Conservation (phyloP, 2,329 filamentous ascomycete species). For the Xylaria sp. region DNA sequence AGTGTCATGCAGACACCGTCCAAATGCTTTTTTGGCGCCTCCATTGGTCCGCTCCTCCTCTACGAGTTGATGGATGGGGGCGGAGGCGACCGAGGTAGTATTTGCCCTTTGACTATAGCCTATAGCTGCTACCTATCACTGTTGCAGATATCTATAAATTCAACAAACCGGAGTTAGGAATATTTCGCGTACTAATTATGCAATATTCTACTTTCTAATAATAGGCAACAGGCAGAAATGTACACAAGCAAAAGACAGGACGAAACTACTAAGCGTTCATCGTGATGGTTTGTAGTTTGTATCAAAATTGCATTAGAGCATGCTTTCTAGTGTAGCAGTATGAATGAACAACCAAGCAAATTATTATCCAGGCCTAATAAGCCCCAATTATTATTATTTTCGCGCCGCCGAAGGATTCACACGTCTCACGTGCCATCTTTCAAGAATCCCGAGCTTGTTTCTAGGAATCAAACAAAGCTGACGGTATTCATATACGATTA, state of each 20-base stretch:
- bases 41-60: conserved; percentile 19
- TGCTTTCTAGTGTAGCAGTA: conserved; percentile 9
- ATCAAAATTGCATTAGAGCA: neutral
- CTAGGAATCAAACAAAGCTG: conserved; percentile 4
- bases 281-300: neutral
- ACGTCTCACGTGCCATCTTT: conserved; percentile 9
- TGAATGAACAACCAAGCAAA: conserved; percentile 4
- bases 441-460: conserved; percentile 13
- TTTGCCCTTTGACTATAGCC: neutral
- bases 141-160: conserved; percentile 1
- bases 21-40: conserved; percentile 10
- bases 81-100: conserved; percentile 2
- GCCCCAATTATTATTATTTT: conserved; percentile 11
- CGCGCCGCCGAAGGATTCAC: conserved; percentile 23
- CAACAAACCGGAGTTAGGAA: conserved; percentile 10
- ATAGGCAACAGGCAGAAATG: neutral
- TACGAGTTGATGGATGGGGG: conserved; percentile 5
- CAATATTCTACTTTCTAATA: neutral
- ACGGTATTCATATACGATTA: conserved; percentile 21
- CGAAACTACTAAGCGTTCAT: neutral
- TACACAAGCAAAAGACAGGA: neutral
- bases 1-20: conserved; percentile 17
- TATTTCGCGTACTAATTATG: neutral
- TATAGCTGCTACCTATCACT: neutral
- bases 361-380: neutral